phyloP scores from a whole-genome alignment of 768 basidiomycete genomes.

The Crassisporium funariophilum region DNA sequence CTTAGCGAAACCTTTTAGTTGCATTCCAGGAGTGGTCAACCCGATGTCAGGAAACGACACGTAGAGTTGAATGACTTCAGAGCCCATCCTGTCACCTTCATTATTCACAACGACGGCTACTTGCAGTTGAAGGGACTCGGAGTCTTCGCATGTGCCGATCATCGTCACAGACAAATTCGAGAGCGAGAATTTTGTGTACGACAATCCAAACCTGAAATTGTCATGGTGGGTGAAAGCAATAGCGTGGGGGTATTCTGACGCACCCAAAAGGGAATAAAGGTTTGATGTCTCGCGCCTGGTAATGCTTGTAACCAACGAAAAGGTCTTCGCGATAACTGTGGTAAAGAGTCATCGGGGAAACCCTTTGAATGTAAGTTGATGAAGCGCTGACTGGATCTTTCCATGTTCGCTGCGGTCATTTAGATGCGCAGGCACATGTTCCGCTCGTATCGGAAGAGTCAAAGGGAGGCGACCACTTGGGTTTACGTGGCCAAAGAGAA shows the following conservation, averaged over 20 bases:
- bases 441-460: constrained; percentile 57
- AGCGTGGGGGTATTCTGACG: constrained; percentile 15
- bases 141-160: constrained; percentile 18
- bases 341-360: not conserved
- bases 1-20: constrained; percentile 71
- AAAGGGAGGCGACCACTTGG: constrained; percentile 62
- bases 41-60: constrained; percentile 51
- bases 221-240: constrained; percentile 4
- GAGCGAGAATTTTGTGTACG: constrained; percentile 71
- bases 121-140: constrained; percentile 33
- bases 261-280: constrained; percentile 74
- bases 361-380: not conserved
- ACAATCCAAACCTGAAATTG: constrained; percentile 59
- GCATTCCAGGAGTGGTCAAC: constrained; percentile 55
- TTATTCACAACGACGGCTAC: constrained; percentile 56
- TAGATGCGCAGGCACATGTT: constrained; percentile 64
- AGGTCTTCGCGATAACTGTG: constrained; percentile 58
- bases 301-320: constrained; percentile 73
- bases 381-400: constrained; percentile 40
- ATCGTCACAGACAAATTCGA: constrained; percentile 44
- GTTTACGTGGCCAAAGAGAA: constrained; percentile 64
- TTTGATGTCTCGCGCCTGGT: constrained; percentile 51
- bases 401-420: constrained; percentile 64
- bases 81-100: constrained; percentile 52
- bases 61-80: constrained; percentile 71